Base-by-base conservation (phyloP, 306 rosid genomes). In the Prinsepia uniflora region DNA sequence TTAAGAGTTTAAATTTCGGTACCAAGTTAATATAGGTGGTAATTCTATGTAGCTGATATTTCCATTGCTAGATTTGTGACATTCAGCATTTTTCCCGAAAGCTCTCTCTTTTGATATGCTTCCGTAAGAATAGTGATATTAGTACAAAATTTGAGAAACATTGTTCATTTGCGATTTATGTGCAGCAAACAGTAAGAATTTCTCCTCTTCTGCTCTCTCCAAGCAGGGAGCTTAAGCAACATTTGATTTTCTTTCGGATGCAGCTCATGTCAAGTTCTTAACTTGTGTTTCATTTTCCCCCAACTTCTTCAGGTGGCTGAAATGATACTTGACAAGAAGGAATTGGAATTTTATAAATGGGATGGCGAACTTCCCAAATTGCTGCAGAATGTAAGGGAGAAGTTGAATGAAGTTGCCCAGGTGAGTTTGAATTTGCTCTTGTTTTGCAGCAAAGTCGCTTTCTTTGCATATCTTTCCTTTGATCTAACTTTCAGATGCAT, bases 291-390 rank as follows among this genome's bases (percentile, higher is more conserved):
- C 43, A 8, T 5, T 54, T 6, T 70, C 14, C 9, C 11, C 55
- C 43, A 48, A 12, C 34, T 67, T 53, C 34, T 67, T 53, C 77
- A 90, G 96, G 92, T 90, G 48, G 87, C 96, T 40, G 89, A 84
- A 70, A 81, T 76, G 86, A 82, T 91, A 70, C 94, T 95, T 0
- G 55, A 95, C 71, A 79, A 81, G 62, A 88, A 87, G 70, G 96
- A 74, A 67, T 71, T 91, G 84, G 96, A 91, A 81, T 95, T 95
- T 77, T 95, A 95, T 80, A 86, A 89, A 78, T 95, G 99, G 99
- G 97, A 91, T 9, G 89, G 96, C 42, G 90, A 95, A 48, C 96
- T 95, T 70, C 72, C 87, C 22, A 86, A 85, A 71, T 53, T 95
- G 76, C 76, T 95, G 80, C 97, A 95, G 89, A 86, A 86, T 42